Evolutionary conservation across 1,139 yeast genomes (phyloP), one percentile per base, ranked within the genome.

Genomic region (Diutina pseudorugosa): DNA sequence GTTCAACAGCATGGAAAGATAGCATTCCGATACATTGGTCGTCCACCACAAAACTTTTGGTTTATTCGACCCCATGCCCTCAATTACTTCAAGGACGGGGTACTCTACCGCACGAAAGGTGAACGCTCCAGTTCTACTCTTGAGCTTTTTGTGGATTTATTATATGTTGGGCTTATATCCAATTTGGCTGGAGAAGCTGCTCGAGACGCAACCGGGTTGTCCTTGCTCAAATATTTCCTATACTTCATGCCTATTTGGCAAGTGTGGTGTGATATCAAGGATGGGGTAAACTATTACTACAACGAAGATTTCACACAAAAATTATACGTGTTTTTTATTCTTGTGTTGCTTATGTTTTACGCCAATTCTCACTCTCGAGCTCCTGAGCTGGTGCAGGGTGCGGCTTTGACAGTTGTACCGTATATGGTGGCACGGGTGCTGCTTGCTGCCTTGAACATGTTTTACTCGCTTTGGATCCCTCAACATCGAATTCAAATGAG

Each of bases 151-250:
- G 64, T 82, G 51, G 87, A 82, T 62, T 72, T 82, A 65, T 66
- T 81, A 59, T 82, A 82, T 58, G 87, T 82, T 57, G 87, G 85
- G 2, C 77, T 82, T 52, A 79, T 80, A 40, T 80, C 85, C 40
- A 79, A 79, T 55, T 66, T 82, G 53, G 86, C 87, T 0, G 72
- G 79, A 1, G 66, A 65, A 49, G 85, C 84, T 0, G 71, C 78
- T 14, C 79, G 75, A 54, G 62, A 72, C 21, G 82, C 83, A 19
- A 64, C 73, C 42, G 82, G 82, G 41, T 62, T 61, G 3, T 67
- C 80, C 0, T 63, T 81, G 25, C 64, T 78, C 50, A 72, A 73
- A 57, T 82, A 80, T 58, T 57, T 79, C 12, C 60, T 82, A 47
- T 63, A 80, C 4, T 82, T 82, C 56, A 56, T 77, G 19, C 86